Evolutionary conservation across 352 stramenopile genomes (phyloP).

Genomic region (Globisporangium viniferum): DNA sequence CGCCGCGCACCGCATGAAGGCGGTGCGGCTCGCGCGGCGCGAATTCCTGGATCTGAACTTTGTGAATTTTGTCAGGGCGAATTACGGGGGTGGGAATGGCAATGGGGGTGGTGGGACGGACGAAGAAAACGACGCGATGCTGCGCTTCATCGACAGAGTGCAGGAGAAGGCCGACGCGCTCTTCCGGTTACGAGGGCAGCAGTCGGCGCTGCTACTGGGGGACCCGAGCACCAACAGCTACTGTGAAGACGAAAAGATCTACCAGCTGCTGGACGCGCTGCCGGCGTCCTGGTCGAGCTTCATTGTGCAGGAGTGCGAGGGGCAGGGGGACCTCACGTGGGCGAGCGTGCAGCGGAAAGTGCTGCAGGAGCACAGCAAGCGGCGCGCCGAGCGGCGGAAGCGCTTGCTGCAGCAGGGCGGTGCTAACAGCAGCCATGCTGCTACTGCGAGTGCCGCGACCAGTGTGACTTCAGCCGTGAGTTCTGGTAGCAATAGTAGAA

Average conservation of each 20-base stretch:
- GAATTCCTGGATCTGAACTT: conserved; percentile 9
- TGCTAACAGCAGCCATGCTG: background rate
- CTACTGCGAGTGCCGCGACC: background rate
- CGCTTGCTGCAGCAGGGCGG: background rate
- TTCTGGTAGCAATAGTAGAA: background rate
- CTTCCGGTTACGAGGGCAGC: background rate
- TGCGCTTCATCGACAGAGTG: conserved; percentile 6
- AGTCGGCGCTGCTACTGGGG: background rate
- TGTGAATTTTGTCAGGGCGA: background rate
- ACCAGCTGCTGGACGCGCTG: conserved; percentile 10
- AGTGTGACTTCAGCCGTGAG: background rate
- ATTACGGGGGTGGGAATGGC: too few species aligned
- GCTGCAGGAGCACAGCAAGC: conserved; percentile 8
- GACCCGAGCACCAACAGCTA: background rate
- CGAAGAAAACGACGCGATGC: conserved; percentile 7
- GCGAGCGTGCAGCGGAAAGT: conserved; percentile 6
- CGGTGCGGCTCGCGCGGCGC: conserved; percentile 4
- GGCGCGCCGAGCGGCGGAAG: background rate
- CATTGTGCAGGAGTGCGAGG: conserved; percentile 4
- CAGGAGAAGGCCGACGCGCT: conserved; percentile 5
- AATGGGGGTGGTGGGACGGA: background rate
- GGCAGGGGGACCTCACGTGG: conserved; percentile 6
- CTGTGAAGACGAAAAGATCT: conserved; percentile 11
- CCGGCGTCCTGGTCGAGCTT: conserved; percentile 7
- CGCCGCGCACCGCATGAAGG: conserved; percentile 8